Conservation (phyloP, 1,284 basidiomycete genomes). For the Cryptococcus floricola region DNA sequence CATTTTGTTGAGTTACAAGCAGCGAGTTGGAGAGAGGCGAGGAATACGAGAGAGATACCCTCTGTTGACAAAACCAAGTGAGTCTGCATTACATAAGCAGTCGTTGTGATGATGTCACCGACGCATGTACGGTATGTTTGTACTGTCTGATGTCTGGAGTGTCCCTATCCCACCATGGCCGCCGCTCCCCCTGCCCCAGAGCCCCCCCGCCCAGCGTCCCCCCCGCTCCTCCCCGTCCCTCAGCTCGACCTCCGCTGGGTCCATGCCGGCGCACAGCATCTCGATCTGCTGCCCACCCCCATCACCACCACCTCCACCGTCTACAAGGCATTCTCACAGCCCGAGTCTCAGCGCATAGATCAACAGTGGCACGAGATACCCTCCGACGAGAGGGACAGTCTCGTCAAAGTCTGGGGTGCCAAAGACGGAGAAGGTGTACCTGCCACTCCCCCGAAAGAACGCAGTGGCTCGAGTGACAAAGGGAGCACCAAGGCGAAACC, state of each 20-base stretch:
- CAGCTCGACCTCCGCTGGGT: constrained; percentile 45
- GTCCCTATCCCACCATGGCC: neutral
- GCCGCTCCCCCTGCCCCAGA: neutral
- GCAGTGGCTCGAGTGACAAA: constrained; percentile 1
- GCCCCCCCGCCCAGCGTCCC: constrained; percentile 9
- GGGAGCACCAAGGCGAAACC: constrained; percentile 56
- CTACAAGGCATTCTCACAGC: constrained; percentile 57
- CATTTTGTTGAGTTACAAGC: no score
- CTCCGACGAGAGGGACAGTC: constrained; percentile 11
- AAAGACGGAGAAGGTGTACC: constrained; percentile 34
- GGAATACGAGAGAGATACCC: no score
- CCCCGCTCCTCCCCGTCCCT: constrained; percentile 21
- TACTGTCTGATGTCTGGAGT: no score
- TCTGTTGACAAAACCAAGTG: no score
- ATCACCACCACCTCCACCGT: constrained; percentile 36
- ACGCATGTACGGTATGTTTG: no score
- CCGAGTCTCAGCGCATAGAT: constrained; percentile 43
- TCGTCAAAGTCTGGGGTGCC: constrained; percentile 25
- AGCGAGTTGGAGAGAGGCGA: no score
- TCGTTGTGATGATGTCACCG: no score
- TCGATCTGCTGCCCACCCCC: constrained; percentile 44
- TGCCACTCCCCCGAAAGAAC: neutral
- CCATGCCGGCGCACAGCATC: constrained; percentile 47
- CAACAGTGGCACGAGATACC: constrained; percentile 53
- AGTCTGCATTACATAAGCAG: no score